phyloP scores from a whole-genome alignment of 2,329 filamentous ascomycete genomes.

The Diaporthe ampelina region DNA sequence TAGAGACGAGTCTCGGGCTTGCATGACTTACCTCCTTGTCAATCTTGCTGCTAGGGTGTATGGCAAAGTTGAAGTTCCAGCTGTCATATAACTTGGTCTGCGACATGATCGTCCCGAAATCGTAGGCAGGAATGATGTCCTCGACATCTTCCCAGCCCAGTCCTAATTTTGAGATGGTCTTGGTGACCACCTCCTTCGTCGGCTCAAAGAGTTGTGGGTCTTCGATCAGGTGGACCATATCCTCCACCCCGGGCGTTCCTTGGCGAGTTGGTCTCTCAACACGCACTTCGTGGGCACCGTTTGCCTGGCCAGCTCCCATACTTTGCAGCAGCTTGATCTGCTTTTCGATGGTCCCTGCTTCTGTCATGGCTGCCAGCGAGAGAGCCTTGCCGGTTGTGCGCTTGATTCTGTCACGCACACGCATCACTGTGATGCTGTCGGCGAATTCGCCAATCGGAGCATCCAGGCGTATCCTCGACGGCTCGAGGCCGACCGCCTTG shows the following conservation, averaged over 20 bases:
- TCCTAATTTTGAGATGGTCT: slow-evolving; percentile 24
- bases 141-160: slow-evolving; percentile 38
- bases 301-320: slow-evolving; percentile 12
- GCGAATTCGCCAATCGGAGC: slow-evolving; percentile 28
- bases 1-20: no score
- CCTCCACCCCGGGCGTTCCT: slow-evolving; percentile 37
- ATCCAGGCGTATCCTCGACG: slow-evolving; percentile 28
- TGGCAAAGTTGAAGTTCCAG: slow-evolving; percentile 34
- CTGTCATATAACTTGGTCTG: slow-evolving; percentile 35
- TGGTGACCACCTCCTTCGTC: slow-evolving; percentile 33
- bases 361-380: slow-evolving; percentile 31
- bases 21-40: slow-evolving; percentile 16
- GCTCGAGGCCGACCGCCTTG: slow-evolving; percentile 35
- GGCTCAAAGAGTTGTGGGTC: slow-evolving; percentile 26
- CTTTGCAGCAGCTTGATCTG: slow-evolving; percentile 39
- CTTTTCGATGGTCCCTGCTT: slow-evolving; percentile 38
- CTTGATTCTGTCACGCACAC: slow-evolving; percentile 34
- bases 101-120: slow-evolving; percentile 33
- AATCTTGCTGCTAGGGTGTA: slow-evolving; percentile 14
- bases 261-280: slow-evolving; percentile 19
- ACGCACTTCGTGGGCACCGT: not conserved
- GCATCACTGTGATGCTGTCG: slow-evolving; percentile 36
- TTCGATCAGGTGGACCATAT: slow-evolving; percentile 39
- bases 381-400: slow-evolving; percentile 22
- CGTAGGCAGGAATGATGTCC: slow-evolving; percentile 36